Evolutionary conservation across 441 rosid species (phyloP).

Genomic region (Populus hybrid): DNA sequence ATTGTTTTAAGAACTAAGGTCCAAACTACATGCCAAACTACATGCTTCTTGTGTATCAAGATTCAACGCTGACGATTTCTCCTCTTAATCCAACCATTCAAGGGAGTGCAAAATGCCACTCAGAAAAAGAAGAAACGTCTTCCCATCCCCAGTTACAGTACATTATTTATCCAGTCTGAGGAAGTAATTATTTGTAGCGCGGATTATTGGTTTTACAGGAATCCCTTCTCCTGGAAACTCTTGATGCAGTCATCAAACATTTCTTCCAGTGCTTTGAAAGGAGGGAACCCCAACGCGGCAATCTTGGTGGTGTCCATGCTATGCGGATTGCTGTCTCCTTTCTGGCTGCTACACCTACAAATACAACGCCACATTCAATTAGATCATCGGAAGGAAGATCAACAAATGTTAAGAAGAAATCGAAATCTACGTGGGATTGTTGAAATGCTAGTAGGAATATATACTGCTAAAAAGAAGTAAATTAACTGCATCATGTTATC

Average conservation of each 20-base stretch:
- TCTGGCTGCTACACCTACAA: constrained; percentile 49
- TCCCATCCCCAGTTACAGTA: neutral
- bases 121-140: neutral
- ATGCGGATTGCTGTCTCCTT: constrained; percentile 59
- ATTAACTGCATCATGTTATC: neutral
- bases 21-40: too few relatives aligned
- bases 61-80: neutral
- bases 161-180: neutral
- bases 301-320: constrained; percentile 67
- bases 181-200: neutral
- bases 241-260: constrained; percentile 83
- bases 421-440: neutral
- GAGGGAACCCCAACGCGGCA: constrained; percentile 42
- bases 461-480: neutral
- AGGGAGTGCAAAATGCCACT: neutral
- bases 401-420: neutral
- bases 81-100: neutral
- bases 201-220: constrained; percentile 28
- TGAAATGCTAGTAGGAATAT: neutral
- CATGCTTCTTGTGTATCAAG: neutral
- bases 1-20: neutral
- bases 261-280: constrained; percentile 49
- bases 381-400: neutral
- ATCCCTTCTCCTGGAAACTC: constrained; percentile 65
- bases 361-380: neutral